Percentiles rank a stretch among this genome's conserved stretches.
These are phyloP conservation scores for Fusarium dimerum DNA, from an alignment of 2,329 filamentous ascomycete species.

Conservation along the genomic window DNA sequence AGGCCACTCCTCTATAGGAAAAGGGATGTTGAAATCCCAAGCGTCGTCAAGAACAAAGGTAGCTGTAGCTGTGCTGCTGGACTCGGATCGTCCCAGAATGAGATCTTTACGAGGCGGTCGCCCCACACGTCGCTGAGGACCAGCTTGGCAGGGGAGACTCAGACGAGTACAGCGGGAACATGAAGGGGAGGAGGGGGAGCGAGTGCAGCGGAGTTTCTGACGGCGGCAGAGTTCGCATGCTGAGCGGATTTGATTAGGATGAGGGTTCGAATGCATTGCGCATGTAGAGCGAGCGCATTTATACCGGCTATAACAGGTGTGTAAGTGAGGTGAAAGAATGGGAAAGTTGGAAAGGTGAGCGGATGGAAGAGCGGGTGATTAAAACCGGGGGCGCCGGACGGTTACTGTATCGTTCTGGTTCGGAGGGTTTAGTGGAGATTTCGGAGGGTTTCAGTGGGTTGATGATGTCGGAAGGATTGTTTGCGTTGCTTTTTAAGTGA, in stretches of 20 bases:
- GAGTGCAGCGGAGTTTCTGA: slow-evolving; percentile 35
- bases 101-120: slow-evolving; percentile 29
- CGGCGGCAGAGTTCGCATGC: slow-evolving; percentile 36
- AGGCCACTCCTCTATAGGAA: slow-evolving; percentile 24
- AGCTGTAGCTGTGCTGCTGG: neutral
- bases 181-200: slow-evolving; percentile 21
- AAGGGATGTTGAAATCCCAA: slow-evolving; percentile 17
- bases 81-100: neutral
- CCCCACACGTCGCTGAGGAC: slow-evolving; percentile 34
- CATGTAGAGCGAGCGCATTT: neutral
- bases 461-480: neutral
- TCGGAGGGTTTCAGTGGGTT: slow-evolving; percentile 18
- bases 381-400: neutral
- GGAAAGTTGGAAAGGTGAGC: neutral
- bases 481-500: no score
- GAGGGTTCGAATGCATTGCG: slow-evolving; percentile 21
- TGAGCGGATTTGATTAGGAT: slow-evolving; percentile 35
- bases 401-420: slow-evolving; percentile 2
- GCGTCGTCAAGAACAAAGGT: neutral
- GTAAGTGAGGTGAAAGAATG: neutral
- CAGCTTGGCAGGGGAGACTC: slow-evolving; percentile 28
- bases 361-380: neutral
- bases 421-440: slow-evolving; percentile 18
- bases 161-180: slow-evolving; percentile 34
- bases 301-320: neutral